Evolutionary conservation across 1,284 basidiomycete species (phyloP), one percentile per base, ranked within the genome.

Genomic region (Tilletia walkeri): DNA sequence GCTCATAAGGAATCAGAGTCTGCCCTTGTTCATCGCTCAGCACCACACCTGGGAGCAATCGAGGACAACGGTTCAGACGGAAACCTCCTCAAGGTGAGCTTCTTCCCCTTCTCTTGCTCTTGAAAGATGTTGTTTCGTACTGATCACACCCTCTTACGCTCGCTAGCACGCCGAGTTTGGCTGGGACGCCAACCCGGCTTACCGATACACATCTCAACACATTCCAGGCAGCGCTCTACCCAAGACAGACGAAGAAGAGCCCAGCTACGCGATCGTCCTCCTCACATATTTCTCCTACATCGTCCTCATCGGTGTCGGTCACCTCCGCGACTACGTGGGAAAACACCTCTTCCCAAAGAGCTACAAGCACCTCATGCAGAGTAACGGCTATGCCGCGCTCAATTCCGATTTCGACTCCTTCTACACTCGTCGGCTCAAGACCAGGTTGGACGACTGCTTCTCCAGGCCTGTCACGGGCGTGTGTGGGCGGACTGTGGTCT

Each of bases 351-450:
- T 88, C 76, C 88, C 91, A 10, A 84, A 87, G 34, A 86, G 87
- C 68, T 98, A 94, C 84, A 87, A 87, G 70, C 93, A 98, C 84
- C 72, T 83, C 68, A 72, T 78, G 67, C 81, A 82, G 70, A 69
- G 70, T 56, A 76, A 83, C 63, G 82, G 82, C 59, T 96, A 97
- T 82, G 96, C 95, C 1, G 92, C 96, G 14, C 88, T 99, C 74
- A 96, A 95, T 85, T 96, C 94, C 45, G 95, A 99, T 85, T 99
- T 98, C 79, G 96, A 99, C 85, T 98, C 95, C 39, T 99, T 99
- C 87, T 99, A 98, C 87, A 97, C 94, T 70, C 92, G 95, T 71
- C 90, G 95, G 7, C 88, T 99, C 77, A 99, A 99, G 85, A 87
- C 88, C 34, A 92, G 95, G 69, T 90, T 99, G 84, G 95, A 97